These are phyloP conservation scores for Lanmaoa pseudosensibilis DNA, from an alignment of 768 basidiomycete genomes.

Conservation along the genomic window DNA sequence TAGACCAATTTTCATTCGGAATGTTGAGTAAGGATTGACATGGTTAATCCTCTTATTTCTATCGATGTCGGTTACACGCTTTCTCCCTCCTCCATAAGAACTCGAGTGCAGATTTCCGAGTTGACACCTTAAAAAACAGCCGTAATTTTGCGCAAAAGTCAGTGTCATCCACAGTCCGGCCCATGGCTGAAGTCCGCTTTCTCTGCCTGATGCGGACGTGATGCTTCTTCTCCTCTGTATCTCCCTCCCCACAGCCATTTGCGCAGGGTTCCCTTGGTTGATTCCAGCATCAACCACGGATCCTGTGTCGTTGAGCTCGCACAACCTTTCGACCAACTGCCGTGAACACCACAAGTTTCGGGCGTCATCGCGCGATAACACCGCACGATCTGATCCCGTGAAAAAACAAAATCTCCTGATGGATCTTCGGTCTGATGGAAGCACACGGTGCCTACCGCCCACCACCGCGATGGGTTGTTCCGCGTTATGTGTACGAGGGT, in stretches of 20 bases:
- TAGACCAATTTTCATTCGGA: neutral
- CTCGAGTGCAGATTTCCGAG: neutral
- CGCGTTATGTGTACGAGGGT: neutral
- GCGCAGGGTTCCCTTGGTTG: neutral
- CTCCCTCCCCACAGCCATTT: neutral
- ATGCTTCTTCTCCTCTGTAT: neutral
- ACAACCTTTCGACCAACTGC: slow-evolving; percentile 1
- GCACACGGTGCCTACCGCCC: neutral
- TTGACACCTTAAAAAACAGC: no score
- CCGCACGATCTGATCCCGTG: slow-evolving; percentile 17
- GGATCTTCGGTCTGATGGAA: slow-evolving; percentile 5
- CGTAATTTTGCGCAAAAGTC: neutral
- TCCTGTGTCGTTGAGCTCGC: neutral
- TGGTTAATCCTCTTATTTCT: neutral
- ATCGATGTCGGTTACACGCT: neutral
- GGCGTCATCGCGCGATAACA: neutral
- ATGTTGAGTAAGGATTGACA: neutral
- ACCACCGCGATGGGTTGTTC: neutral
- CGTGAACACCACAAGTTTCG: neutral
- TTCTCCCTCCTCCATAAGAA: neutral
- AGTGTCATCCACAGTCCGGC: neutral
- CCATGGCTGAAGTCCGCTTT: neutral
- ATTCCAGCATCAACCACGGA: neutral
- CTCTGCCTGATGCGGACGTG: neutral
- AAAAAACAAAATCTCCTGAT: neutral